Evolutionary conservation across 176 grass and related monocot genomes (phyloP).

Genomic region (Phyllostachys edulis): DNA sequence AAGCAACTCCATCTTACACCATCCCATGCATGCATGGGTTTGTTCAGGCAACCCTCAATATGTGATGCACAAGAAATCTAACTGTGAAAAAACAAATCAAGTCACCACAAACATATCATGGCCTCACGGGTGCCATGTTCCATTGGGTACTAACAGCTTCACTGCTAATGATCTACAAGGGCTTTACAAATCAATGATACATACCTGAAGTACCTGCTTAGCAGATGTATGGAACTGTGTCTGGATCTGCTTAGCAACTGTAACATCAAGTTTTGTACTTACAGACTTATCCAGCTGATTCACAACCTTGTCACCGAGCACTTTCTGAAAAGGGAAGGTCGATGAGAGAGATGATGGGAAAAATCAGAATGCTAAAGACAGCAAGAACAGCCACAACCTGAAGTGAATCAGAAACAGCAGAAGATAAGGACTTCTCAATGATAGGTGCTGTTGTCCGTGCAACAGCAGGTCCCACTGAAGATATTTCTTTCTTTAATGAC

Average conservation of each 20-base stretch:
- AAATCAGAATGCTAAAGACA: conserved; percentile 9
- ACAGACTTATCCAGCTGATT: conserved; percentile 91
- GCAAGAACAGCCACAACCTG: conserved; percentile 58
- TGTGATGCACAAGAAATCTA: neutral
- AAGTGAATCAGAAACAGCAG: conserved; percentile 79
- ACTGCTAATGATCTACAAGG: conserved; percentile 16
- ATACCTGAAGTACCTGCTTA: conserved; percentile 86
- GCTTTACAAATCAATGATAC: neutral
- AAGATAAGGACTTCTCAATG: conserved; percentile 75
- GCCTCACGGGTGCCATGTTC: neutral
- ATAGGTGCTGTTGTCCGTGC: conserved; percentile 66
- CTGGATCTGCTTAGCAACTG: conserved; percentile 79
- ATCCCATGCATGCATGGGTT: conserved; percentile 3
- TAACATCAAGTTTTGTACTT: conserved; percentile 72
- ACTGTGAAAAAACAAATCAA: neutral
- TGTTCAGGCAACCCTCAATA: neutral
- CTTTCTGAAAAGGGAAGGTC: conserved; percentile 51
- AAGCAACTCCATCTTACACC: neutral
- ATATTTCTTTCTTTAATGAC: conserved; percentile 82
- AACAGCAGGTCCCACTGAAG: conserved; percentile 57
- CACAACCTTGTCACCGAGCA: conserved; percentile 72
- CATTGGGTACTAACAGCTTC: neutral
- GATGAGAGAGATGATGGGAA: conserved; percentile 7
- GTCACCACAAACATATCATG: neutral
- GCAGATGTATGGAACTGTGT: conserved; percentile 74